A percentile compares a stretch with the other conserved stretches of the same genome.
These are phyloP conservation scores for Circinella umbellata DNA, from an alignment of 371 early-diverging fungal species.

Conservation along the genomic window DNA sequence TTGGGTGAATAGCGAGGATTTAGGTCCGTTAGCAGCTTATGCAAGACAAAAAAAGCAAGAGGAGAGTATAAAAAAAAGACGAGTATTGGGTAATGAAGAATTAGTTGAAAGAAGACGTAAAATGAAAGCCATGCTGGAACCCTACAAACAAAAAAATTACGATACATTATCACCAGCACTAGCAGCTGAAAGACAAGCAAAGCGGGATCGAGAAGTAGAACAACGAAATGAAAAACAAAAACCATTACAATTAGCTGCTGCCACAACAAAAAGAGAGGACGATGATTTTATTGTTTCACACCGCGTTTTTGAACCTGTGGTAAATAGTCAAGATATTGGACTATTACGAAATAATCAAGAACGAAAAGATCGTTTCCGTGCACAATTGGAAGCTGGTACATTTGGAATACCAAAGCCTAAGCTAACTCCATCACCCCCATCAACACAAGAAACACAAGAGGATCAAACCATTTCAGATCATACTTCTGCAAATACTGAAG, in stretches of 20 bases:
- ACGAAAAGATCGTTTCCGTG: neutral
- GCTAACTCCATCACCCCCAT: neutral
- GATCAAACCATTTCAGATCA: neutral
- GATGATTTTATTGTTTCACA: neutral
- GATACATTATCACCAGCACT: neutral
- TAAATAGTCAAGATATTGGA: neutral
- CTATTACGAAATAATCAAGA: slow-evolving; percentile 4
- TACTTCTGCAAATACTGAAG: neutral
- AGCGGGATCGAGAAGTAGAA: neutral
- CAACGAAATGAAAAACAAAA: neutral
- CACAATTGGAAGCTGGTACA: neutral
- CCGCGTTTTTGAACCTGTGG: neutral
- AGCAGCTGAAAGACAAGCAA: neutral
- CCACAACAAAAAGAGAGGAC: neutral
- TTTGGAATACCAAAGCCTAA: neutral
- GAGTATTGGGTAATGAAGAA: neutral
- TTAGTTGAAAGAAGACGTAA: neutral
- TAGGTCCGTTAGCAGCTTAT: slow-evolving; percentile 1
- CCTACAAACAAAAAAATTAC: neutral
- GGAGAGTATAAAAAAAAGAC: neutral
- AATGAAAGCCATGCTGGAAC: slow-evolving; percentile 8
- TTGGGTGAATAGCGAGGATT: slow-evolving; percentile 1
- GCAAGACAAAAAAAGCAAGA: neutral
- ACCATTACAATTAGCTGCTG: slow-evolving; percentile 6
- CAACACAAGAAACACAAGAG: neutral